Base-by-base conservation (phyloP, 345 rosid species). In the Linum tenue region DNA sequence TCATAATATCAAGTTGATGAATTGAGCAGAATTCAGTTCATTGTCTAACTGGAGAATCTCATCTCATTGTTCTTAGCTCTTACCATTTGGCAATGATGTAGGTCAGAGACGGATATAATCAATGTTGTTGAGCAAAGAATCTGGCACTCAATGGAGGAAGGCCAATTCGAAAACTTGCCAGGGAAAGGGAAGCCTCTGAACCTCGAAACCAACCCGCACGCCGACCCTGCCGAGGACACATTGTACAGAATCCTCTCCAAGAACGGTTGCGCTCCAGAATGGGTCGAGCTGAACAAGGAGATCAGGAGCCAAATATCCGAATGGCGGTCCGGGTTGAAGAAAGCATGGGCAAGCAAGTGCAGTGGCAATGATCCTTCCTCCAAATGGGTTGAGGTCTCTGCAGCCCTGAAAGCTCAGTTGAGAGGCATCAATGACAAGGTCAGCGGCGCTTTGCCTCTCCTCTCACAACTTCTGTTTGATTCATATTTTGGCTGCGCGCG, bases 81-180 rank as follows among this genome's bases (percentile, higher is more conserved):
- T 67, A 60, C 64, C 8, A 57, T 60, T 42, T 69, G 62, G 69
- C 7, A 16, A 22, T 22, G 37, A 3, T 57, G 61, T 83, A 89
- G 97, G 79, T 83, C 98, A 60, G 98, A 92, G 72, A 92, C 96
- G 2, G 98, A 92, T 64, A 85, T 92, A 59, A 66, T 77, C 57
- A 84, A 85, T 59, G 82, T 92, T 43, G 97, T 92, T 11, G 98
- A 92, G 86, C 98, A 77, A 59, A 82, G 94, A 73, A 90, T 92
- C 77, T 92, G 94, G 97, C 92, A 82, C 70, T 92, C 98, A 0
- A 92, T 92, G 96, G 91, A 89, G 75, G 97, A 89, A 78, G 98
- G 98, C 43, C 83, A 92, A 10, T 89, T 92, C 56, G 96, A 92
- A 80, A 92, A 92, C 68, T 83, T 92, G 66, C 84, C 96, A 1